Base-by-base conservation (phyloP, 2,329 filamentous ascomycete species). In the Albifimbria verrucaria region DNA sequence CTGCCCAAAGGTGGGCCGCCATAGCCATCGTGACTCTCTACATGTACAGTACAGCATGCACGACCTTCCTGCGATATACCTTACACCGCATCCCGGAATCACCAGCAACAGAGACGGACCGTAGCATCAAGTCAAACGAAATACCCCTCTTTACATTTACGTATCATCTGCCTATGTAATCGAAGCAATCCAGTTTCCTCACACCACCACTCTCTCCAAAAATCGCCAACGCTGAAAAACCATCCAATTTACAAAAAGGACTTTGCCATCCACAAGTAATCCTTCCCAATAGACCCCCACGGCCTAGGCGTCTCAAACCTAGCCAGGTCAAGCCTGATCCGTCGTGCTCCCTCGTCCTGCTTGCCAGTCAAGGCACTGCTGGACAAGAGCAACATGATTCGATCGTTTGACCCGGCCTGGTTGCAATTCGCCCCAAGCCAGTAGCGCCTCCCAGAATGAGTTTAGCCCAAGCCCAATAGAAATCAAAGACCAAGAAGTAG, bases 401-500 rank as follows among this genome's bases (percentile, higher is more conserved):
- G 25, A 20, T 26, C 23, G 46, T 26, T 32, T 20, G 23, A 20
- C 7, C 26, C n/a, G 25, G 25, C 46, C 23, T 48, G 25, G 25
- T n/a, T 26, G 18, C 20, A 36, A 6, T 26, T 36, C 17, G 18
- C 9, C 20, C n/a, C 24, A 20, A 3, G n/a, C n/a, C 17, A 22
- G 25, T 36, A 20, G 46, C 46, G 46, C 46, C 24, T 36, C 46
- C 46, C 46, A 32, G 46, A 48, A 48, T 32, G 50, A 49, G 45
- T 48, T 32, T 45, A 36, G 42, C 47, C 44, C 36, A 48, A 54
- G 49, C 22, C 42, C 48, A 51, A 25, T 17, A 23, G 26, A 4
- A 50, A 48, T n/a, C 45, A 49, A 46, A 53, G 46, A 53, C 53
- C 54, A 44, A 52, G 42, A 55, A 49, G 51, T 18, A 41, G 42